Evolutionary conservation across 306 rosid species (phyloP).

Genomic region (Castanopsis chinensis): DNA sequence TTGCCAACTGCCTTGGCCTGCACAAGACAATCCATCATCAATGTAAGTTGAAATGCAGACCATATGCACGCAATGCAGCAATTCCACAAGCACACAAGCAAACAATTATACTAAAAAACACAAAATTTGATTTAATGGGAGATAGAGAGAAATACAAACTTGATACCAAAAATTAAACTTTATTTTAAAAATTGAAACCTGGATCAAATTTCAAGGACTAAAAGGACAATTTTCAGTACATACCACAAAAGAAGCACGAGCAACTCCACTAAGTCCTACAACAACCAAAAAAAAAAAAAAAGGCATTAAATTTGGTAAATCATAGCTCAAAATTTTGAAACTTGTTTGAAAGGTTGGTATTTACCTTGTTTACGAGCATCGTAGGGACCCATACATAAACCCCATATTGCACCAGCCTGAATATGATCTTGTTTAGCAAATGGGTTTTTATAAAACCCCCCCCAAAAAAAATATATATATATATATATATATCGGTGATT

Average conservation of each 20-base stretch:
- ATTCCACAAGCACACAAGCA: neutral
- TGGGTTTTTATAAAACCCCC: neutral
- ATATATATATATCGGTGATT: neutral
- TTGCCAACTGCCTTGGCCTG: conserved; percentile 61
- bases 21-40: conserved; percentile 9
- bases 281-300: neutral
- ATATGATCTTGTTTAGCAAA: neutral
- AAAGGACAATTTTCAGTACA: neutral
- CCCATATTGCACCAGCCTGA: conserved; percentile 97
- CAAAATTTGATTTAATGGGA: neutral
- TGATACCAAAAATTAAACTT: too few species aligned
- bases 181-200: too few species aligned
- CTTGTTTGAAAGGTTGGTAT: too few species aligned
- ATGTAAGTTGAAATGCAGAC: conserved; percentile 11
- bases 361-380: conserved; percentile 65
- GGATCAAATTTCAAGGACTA: neutral
- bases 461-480: neutral
- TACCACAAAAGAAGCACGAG: conserved; percentile 74
- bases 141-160: too few species aligned
- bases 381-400: conserved; percentile 69
- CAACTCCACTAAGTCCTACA: conserved; percentile 64
- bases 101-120: neutral
- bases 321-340: neutral
- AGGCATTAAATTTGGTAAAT: neutral
- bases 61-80: neutral